Base-by-base conservation (phyloP, 1,139 yeast genomes). In the Nakaseomyces kungkrabaensis region DNA sequence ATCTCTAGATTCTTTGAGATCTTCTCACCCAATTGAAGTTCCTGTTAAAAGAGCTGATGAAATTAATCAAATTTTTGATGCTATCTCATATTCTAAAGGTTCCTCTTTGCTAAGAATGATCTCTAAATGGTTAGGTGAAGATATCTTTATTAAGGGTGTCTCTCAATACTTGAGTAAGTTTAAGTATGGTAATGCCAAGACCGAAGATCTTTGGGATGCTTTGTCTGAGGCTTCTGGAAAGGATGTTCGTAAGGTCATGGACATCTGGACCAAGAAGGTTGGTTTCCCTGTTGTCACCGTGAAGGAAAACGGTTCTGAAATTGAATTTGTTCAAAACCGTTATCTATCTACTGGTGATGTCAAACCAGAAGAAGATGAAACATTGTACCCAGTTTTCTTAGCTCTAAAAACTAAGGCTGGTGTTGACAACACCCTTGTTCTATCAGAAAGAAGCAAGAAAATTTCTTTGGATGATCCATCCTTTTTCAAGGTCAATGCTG, bases 21-120 rank as follows among this genome's bases (percentile, higher is more conserved):
- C 85, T 29, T 83, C 94, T 37, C 96, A 87, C 68, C 95, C 95
- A 22, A 83, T 87, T 53, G 90, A 86, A 66, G 95, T 86, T 11
- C 92, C 94, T 17, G 92, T 87, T 27, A 74, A 75, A 62, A 78
- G 81, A 59, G 92, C 94, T 22, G 83, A 82, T 57, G 94, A 87
- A 65, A 85, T 87, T 60, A 85, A 85, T 65, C 95, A 87, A 70
- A 84, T 87, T 52, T 87, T 87, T 64, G 96, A 87, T 65, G 85
- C 85, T 49, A 87, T 87, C 56, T 85, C 95, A 22, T 87, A 87
- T 68, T 73, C 82, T 54, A 87, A 87, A 70, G 95, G 95, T 56
- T 82, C 92, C 13, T 81, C 89, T 48, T 77, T 85, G 45, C 77
- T 87, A 59, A 75, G 83, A 61, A 88, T 87, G 92, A 72, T 85